Evolutionary conservation across 1,139 yeast genomes (phyloP), one percentile per base, ranked within the genome.

Genomic region (Sugiyamaella sp.): DNA sequence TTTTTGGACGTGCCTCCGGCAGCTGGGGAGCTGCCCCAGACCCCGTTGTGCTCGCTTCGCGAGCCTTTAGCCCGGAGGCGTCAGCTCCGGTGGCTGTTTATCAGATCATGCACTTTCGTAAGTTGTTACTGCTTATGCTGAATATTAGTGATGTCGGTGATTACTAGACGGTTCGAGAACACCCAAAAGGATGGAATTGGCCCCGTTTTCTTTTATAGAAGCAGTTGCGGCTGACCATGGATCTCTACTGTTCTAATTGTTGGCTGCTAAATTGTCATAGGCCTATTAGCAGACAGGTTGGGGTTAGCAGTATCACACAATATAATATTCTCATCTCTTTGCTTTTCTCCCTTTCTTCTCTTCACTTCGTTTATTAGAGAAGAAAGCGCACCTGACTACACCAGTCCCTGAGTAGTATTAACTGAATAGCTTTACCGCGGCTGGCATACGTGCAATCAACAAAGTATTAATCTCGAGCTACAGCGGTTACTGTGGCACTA

Each of bases 1-100:
- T 20, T 39, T n/a, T n/a, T 38, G 9, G 42, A 14, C 22, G n/a
- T 38, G 42, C 21, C 42, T 38, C 19, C 42, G 42, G 42, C 42
- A 21, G 21, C 42, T n/a, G n/a, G n/a, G n/a, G n/a, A n/a, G n/a
- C n/a, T n/a, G n/a, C n/a, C n/a, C n/a, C n/a, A n/a, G n/a, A n/a
- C n/a, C n/a, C n/a, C n/a, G n/a, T n/a, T n/a, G n/a, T n/a, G n/a
- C n/a, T n/a, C n/a, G n/a, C n/a, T n/a, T n/a, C n/a, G n/a, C n/a
- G n/a, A n/a, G n/a, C n/a, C n/a, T n/a, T n/a, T n/a, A n/a, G n/a
- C n/a, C n/a, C n/a, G n/a, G n/a, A n/a, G n/a, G n/a, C n/a, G n/a
- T n/a, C n/a, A n/a, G n/a, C n/a, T n/a, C n/a, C n/a, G n/a, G n/a
- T n/a, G n/a, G n/a, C n/a, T n/a, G n/a, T n/a, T n/a, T n/a, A n/a